A percentile compares a stretch with the other conserved stretches of the same genome.
phyloP scores from a whole-genome alignment of 176 grass and related monocot species.

The Cenchrus americanus region DNA sequence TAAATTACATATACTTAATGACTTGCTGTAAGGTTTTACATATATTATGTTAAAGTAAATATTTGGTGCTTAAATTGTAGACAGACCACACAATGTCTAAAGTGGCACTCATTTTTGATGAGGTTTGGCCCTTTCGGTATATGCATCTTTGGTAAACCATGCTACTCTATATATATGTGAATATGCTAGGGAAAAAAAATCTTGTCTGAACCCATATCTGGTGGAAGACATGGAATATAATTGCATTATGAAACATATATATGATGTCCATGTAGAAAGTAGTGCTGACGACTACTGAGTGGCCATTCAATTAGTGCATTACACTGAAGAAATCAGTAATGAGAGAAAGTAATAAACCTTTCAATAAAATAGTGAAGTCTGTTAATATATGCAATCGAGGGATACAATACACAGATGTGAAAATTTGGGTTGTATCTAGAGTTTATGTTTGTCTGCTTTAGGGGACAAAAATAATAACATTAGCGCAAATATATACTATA shows the following conservation, averaged over 20 bases:
- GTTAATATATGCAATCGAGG: not conserved
- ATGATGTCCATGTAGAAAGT: not conserved
- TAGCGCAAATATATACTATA: not conserved
- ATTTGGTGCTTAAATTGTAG: not conserved
- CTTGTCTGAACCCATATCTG: not conserved
- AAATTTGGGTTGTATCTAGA: not conserved
- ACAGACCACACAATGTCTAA: not conserved
- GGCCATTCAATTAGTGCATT: not conserved
- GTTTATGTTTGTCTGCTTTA: not conserved
- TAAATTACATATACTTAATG: not conserved
- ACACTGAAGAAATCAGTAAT: not conserved
- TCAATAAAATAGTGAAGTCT: no score
- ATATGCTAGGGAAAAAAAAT: no score
- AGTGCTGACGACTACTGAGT: no score
- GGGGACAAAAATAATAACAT: not conserved
- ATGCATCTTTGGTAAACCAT: not conserved
- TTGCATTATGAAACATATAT: not conserved
- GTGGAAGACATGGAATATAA: not conserved
- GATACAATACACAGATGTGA: not conserved
- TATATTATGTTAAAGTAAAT: not conserved
- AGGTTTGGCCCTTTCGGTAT: not conserved
- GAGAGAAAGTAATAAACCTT: not conserved
- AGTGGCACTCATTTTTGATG: not conserved
- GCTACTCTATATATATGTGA: not conserved
- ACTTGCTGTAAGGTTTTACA: not conserved